A percentile compares a stretch with the other conserved stretches of the same genome.
These are phyloP conservation scores for Aureobasidium sp. DNA, from an alignment of 2,329 filamentous ascomycete genomes.

Conservation along the genomic window DNA sequence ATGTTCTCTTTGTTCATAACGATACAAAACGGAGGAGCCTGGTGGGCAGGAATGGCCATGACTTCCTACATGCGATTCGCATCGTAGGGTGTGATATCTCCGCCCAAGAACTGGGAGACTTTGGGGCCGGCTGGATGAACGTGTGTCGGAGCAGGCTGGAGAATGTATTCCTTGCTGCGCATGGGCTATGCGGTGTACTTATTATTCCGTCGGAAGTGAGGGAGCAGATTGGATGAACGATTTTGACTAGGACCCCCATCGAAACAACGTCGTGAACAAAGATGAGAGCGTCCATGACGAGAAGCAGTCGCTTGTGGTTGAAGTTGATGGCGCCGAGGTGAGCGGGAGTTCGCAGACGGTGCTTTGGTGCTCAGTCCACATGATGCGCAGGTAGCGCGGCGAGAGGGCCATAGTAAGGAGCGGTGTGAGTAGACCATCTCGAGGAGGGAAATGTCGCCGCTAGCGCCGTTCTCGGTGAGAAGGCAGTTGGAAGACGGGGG, in stretches of 20 bases:
- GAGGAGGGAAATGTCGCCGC: slow-evolving; percentile 90
- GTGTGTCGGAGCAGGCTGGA: slow-evolving; percentile 62
- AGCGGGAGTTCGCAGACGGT: slow-evolving; percentile 99
- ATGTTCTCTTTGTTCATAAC: slow-evolving; percentile 94
- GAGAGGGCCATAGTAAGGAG: slow-evolving; percentile 94
- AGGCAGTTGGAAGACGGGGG: slow-evolving; percentile 95
- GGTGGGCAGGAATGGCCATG: slow-evolving; percentile 96
- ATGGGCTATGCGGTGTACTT: slow-evolving; percentile 97
- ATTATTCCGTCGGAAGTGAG: slow-evolving; percentile 93
- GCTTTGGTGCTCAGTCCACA: slow-evolving; percentile 92
- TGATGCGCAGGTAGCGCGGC: slow-evolving; percentile 91
- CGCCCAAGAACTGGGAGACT: slow-evolving; percentile 80
- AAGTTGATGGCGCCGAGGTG: slow-evolving; percentile 93
- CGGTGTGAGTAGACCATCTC: slow-evolving; percentile 99
- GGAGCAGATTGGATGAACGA: slow-evolving; percentile 81
- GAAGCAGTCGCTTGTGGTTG: slow-evolving; percentile 93
- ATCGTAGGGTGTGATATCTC: slow-evolving; percentile 95
- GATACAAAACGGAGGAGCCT: slow-evolving; percentile 90
- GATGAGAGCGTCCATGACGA: slow-evolving; percentile 95
- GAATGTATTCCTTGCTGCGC: slow-evolving; percentile 66
- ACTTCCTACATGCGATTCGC: slow-evolving; percentile 90
- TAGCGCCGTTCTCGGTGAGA: slow-evolving; percentile 54
- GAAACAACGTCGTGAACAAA: slow-evolving; percentile 99
- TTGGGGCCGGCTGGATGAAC: slow-evolving; percentile 84
- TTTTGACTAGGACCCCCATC: slow-evolving; percentile 94